Percentiles rank a stretch among this genome's conserved stretches.
Evolutionary conservation across 805 yeast species (phyloP).

Genomic region (Candida sphagnicola): DNA sequence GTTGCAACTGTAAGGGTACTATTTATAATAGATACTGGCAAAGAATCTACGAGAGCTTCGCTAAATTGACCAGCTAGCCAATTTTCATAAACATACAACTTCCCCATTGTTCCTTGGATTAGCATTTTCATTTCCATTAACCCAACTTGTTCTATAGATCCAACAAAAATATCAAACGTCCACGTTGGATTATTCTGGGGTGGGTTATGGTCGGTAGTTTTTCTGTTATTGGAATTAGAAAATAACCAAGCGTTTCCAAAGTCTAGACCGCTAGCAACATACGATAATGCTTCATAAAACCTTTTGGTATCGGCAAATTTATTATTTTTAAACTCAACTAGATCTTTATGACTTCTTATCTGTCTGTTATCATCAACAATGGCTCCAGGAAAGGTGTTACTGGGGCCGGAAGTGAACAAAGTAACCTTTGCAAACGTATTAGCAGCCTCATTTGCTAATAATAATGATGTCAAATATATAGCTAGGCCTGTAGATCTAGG

Average conservation of each 20-base stretch:
- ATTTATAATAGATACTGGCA: slow-evolving; percentile 1
- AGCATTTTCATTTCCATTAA: slow-evolving; percentile 38
- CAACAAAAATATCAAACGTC: slow-evolving; percentile 30
- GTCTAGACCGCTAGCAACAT: slow-evolving; percentile 26
- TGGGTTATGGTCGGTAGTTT: slow-evolving; percentile 19
- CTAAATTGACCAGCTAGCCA: slow-evolving; percentile 22
- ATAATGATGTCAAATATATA: slow-evolving; percentile 16
- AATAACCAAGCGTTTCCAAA: slow-evolving; percentile 14
- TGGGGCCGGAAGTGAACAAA: slow-evolving; percentile 36
- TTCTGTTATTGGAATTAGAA: slow-evolving; percentile 13
- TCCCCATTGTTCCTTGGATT: slow-evolving; percentile 30
- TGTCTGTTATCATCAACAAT: slow-evolving; percentile 16
- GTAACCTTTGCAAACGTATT: slow-evolving; percentile 24
- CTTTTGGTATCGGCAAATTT: slow-evolving; percentile 20
- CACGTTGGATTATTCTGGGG: slow-evolving; percentile 18
- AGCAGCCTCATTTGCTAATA: slow-evolving; percentile 17
- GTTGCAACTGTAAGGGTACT: slow-evolving; percentile 22
- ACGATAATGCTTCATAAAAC: slow-evolving; percentile 25
- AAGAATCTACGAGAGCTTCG: slow-evolving; percentile 10
- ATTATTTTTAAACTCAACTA: slow-evolving; percentile 25
- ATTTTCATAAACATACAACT: slow-evolving; percentile 23
- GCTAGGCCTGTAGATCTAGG: slow-evolving; percentile 35
- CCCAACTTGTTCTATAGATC: slow-evolving; percentile 40
- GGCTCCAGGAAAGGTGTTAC: slow-evolving; percentile 33
- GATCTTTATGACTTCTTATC: slow-evolving; percentile 35